Percentiles rank a stretch among this genome's conserved stretches.
These are phyloP conservation scores for Paragyromitra xinjiangensis DNA, from an alignment of 495 filamentous ascomycete genomes.

Conservation along the genomic window DNA sequence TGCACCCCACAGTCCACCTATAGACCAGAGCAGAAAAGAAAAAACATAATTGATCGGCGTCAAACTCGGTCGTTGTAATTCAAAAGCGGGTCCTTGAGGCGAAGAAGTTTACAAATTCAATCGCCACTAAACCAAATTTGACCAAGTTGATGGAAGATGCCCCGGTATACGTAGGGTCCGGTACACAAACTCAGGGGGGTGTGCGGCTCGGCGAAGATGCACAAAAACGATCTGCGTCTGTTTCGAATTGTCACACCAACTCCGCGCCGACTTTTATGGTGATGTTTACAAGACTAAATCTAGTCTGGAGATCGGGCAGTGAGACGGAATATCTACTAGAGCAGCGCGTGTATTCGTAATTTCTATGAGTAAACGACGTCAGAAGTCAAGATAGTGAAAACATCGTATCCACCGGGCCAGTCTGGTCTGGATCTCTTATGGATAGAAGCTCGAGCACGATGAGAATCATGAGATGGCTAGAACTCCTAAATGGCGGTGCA, in stretches of 20 bases:
- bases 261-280: constrained; percentile 12
- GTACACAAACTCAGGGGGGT: constrained; percentile 16
- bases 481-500: background rate
- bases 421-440: background rate
- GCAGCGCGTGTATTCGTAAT: constrained; percentile 3
- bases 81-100: constrained; percentile 22
- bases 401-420: background rate
- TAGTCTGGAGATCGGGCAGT: background rate
- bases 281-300: constrained; percentile 16
- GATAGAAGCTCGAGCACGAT: background rate
- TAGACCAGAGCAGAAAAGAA: background rate
- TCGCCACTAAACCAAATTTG: background rate
- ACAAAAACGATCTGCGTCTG: constrained; percentile 30
- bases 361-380: constrained; percentile 6
- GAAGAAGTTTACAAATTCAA: background rate
- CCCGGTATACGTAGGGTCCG: constrained; percentile 21
- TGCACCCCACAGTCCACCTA: constrained; percentile 26
- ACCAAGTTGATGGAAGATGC: constrained; percentile 14
- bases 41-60: constrained; percentile 2
- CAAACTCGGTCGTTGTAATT: constrained; percentile 10
- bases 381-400: background rate
- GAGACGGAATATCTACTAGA: background rate
- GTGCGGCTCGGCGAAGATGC: constrained; percentile 46
- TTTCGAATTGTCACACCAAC: constrained; percentile 21
- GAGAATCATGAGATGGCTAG: background rate